phyloP scores from a whole-genome alignment of 768 basidiomycete genomes.

The Macrocybe gigantea region DNA sequence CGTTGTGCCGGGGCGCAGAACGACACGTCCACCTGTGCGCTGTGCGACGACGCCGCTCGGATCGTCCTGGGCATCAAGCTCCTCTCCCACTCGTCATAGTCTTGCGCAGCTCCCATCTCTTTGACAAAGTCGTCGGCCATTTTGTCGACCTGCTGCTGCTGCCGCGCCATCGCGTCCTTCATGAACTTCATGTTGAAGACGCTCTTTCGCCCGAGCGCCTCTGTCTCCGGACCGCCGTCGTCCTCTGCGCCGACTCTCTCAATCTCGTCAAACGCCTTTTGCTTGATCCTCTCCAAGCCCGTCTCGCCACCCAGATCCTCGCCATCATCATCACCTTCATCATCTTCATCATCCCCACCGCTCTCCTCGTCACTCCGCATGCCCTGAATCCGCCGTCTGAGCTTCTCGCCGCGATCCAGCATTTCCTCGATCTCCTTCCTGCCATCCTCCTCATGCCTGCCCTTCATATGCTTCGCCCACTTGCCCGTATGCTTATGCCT shows the following conservation, averaged over 20 bases:
- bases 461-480: slow-evolving; percentile 76
- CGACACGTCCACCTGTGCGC: slow-evolving; percentile 63
- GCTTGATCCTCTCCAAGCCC: slow-evolving; percentile 25
- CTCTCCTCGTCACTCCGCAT: slow-evolving; percentile 51
- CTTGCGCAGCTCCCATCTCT: slow-evolving; percentile 49
- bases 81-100: slow-evolving; percentile 22
- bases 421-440: slow-evolving; percentile 75
- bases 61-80: slow-evolving; percentile 16
- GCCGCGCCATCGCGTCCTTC: slow-evolving; percentile 81
- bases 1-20: slow-evolving; percentile 48
- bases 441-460: slow-evolving; percentile 52
- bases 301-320: slow-evolving; percentile 23
- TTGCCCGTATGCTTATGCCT: slow-evolving; percentile 85
- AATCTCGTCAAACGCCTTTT: slow-evolving; percentile 48
- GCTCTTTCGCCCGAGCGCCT: slow-evolving; percentile 48
- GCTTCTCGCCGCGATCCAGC: slow-evolving; percentile 74
- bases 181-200: slow-evolving; percentile 98
- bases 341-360: slow-evolving; percentile 26
- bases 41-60: slow-evolving; percentile 37
- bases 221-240: slow-evolving; percentile 18
- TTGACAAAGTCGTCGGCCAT: slow-evolving; percentile 68
- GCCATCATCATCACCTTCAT: slow-evolving; percentile 41
- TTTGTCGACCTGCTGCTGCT: slow-evolving; percentile 48
- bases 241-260: slow-evolving; percentile 67
- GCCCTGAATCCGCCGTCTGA: slow-evolving; percentile 73